Evolutionary conservation across 495 filamentous ascomycete species (phyloP), one percentile per base, ranked within the genome.

Genomic region (Hapsidospora chrysogenum): DNA sequence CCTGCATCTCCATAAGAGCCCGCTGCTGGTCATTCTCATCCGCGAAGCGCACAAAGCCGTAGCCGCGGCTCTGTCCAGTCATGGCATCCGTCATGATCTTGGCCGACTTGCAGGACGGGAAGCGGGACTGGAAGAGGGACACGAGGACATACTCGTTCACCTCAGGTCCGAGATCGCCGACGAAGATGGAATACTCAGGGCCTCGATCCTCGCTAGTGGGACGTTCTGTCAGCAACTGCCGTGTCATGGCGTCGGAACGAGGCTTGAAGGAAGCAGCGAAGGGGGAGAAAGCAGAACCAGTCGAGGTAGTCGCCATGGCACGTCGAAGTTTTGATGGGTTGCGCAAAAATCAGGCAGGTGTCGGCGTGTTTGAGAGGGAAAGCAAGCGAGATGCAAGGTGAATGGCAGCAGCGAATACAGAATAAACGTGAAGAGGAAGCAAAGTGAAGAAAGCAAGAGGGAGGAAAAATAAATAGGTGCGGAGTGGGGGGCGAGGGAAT

Each of bases 1-100:
- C 89, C 61, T 96, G 89, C 89, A 99, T 99, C 65, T 96, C 87
- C 34, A 74, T 76, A 19, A 99, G 65, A 31, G 89, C 89, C 25
- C 81, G 78, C 67, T 96, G 89, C 63, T 95, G 87, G 49, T 99
- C 92, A 39, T 66, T 58, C 61, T 96, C 87, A 43, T 89, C 84
- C 27, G 83, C 79, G 58, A 99, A 99, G 41, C 89, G 82, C 37
- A 99, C 89, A 47, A 99, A 99, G 17, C 89, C 89, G 48, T 99
- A 99, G 23, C 89, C 89, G 35, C 89, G 84, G 19, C 87, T 95
- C 74, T 96, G 86, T 45, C 89, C 89, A 36, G 77, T 87, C 58
- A 96, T 89, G 36, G 92, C 89, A 48, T 99, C 89, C 29, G 92
- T 93, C 89, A 99, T 99, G 58, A 99, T 99, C 68, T 99, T 99